Conservation (phyloP, 352 stramenopile species). For the Globisporangium irregulare region DNA sequence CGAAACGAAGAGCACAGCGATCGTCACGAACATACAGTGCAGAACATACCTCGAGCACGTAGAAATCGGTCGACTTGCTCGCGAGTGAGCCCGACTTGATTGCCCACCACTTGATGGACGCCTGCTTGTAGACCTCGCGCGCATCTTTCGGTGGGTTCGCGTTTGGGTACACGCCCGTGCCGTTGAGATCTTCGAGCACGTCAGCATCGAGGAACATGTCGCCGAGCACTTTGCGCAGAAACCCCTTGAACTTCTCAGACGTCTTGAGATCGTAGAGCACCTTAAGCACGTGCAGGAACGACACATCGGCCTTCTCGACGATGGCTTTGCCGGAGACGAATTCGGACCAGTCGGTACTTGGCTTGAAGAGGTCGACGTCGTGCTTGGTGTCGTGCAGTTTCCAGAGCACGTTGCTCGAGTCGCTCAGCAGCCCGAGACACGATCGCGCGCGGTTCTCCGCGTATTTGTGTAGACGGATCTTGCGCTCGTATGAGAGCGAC, state of each 20-base stretch:
- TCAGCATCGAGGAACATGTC: constrained; percentile 84
- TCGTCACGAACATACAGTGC: constrained; percentile 14
- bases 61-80: constrained; percentile 84
- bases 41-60: constrained; percentile 61
- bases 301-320: constrained; percentile 61
- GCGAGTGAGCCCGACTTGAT: constrained; percentile 78
- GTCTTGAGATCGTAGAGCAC: constrained; percentile 84
- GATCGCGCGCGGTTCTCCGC: constrained; percentile 80
- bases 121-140: constrained; percentile 83
- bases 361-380: constrained; percentile 81
- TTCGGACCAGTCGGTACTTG: constrained; percentile 84
- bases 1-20: neutral
- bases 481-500: constrained; percentile 82
- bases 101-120: constrained; percentile 87
- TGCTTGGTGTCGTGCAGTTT: constrained; percentile 79
- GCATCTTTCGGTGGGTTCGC: constrained; percentile 64
- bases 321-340: constrained; percentile 83
- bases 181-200: constrained; percentile 81
- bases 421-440: constrained; percentile 65
- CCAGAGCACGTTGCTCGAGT: constrained; percentile 78
- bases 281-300: constrained; percentile 81
- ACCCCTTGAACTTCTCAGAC: constrained; percentile 82
- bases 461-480: constrained; percentile 83
- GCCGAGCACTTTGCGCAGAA: constrained; percentile 76
- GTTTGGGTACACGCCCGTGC: constrained; percentile 73